phyloP scores from a whole-genome alignment of 768 basidiomycete species.

The Termitomyces titanicus region DNA sequence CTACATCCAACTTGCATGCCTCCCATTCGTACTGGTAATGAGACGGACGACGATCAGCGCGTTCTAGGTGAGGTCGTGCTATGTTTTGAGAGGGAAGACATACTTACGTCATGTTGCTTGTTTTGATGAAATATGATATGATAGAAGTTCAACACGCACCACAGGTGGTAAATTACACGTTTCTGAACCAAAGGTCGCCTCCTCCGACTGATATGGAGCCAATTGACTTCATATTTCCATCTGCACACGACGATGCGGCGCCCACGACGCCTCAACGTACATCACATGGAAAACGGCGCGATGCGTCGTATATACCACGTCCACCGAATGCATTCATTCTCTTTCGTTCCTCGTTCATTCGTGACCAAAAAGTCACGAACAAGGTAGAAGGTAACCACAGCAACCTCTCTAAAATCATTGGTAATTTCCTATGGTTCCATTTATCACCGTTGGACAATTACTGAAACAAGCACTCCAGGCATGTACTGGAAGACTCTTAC shows the following conservation, averaged over 20 bases:
- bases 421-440: slow-evolving; percentile 33
- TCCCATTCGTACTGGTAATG: background rate
- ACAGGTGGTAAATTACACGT: slow-evolving; percentile 47
- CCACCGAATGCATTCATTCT: slow-evolving; percentile 87
- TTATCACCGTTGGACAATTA: background rate
- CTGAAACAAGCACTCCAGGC: slow-evolving; percentile 35
- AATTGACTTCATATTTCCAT: background rate
- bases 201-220: slow-evolving; percentile 6
- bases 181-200: slow-evolving; percentile 57
- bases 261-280: slow-evolving; percentile 28
- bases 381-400: slow-evolving; percentile 80
- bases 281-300: slow-evolving; percentile 60
- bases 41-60: background rate
- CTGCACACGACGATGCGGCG: background rate
- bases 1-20: background rate
- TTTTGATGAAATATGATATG: too few species aligned
- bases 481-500: slow-evolving; percentile 74
- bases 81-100: background rate
- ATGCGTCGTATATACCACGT: slow-evolving; percentile 74
- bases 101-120: background rate
- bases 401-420: slow-evolving; percentile 79
- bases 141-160: background rate
- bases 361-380: slow-evolving; percentile 67
- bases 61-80: background rate
- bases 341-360: slow-evolving; percentile 77